phyloP scores from a whole-genome alignment of 2,329 filamentous ascomycete genomes.

The Apiospora hydei region DNA sequence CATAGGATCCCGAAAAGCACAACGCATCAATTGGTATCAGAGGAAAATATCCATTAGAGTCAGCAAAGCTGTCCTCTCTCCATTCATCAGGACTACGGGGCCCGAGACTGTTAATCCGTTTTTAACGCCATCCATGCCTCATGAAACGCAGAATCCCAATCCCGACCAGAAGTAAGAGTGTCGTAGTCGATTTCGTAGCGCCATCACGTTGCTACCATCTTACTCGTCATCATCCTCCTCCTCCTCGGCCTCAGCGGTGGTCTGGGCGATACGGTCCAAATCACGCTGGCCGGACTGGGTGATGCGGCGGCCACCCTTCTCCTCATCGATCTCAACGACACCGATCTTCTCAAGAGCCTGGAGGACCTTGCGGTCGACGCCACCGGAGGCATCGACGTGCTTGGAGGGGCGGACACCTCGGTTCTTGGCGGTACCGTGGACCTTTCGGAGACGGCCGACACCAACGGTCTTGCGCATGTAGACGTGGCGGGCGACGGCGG shows the following conservation, averaged over 20 bases:
- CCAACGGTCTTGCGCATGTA: conserved; percentile 99
- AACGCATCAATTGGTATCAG: conserved; percentile 25
- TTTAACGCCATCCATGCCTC: conserved; percentile 27
- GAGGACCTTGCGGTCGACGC: conserved; percentile 96
- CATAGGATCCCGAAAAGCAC: conserved; percentile 1
- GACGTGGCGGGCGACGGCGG: conserved; percentile 95
- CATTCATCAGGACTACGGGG: conserved; percentile 22
- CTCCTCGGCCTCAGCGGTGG: conserved; percentile 76
- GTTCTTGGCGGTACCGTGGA: conserved; percentile 97
- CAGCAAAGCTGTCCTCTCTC: conserved; percentile 21
- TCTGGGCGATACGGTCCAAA: conserved; percentile 94
- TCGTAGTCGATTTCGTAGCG: conserved; percentile 17
- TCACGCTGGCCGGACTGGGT: conserved; percentile 98
- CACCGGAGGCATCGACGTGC: conserved; percentile 94
- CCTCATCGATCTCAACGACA: conserved; percentile 96
- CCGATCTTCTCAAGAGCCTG: conserved; percentile 99
- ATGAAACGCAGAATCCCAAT: conserved; percentile 24
- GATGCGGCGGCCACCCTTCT: conserved; percentile 98
- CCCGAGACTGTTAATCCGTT: conserved; percentile 24
- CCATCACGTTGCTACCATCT: conserved; percentile 39
- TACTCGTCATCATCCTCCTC: conserved; percentile 73
- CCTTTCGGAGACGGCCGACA: conserved; percentile 96
- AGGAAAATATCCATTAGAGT: conserved; percentile 12
- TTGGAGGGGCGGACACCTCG: conserved; percentile 88
- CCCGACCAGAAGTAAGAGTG: conserved; percentile 19